Evolutionary conservation across 176 grass and related monocot genomes (phyloP), one percentile per base, ranked within the genome.

Genomic region (Neostapfia colusana): DNA sequence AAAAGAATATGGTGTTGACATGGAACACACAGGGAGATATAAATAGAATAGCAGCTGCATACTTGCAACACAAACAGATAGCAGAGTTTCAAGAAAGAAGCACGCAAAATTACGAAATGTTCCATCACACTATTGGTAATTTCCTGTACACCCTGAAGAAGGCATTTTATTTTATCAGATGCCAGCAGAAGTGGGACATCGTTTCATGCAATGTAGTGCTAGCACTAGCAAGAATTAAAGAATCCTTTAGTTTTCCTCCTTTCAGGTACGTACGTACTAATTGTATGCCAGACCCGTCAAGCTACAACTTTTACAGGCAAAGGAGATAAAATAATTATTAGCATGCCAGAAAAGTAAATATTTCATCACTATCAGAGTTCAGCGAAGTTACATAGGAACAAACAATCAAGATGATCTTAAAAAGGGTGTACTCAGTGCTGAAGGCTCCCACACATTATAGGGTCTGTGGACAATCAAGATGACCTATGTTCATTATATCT

Each of bases 341-440:
- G 42, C 31, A 69, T 8, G 60, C 18, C 68, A 41, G 42, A 69
- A 69, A 21, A 27, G 14, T 76, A 4, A 11, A 70, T 63, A 42
- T 8, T 15, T 53, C 57, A 37, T n/a, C 7, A 1, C 16, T 26
- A 15, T 0, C 7, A 10, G 6, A 26, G n/a, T 49, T 41, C 13
- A 18, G 8, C 18, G 6, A 38, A 23, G 20, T 10, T 70, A 56
- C 45, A 82, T 7, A 56, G 12, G 23, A 53, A 82, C 37, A 76
- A 72, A 65, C 11, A 48, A 58, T 13, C 25, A 43, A 67, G 49
- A 73, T 69, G 26, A 66, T n/a, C 5, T 21, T n/a, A n/a, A n/a
- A n/a, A n/a, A n/a, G n/a, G n/a, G n/a, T n/a, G n/a, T n/a, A n/a
- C n/a, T n/a, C n/a, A n/a, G n/a, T n/a, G n/a, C n/a, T n/a, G n/a